These are phyloP conservation scores for Luffa aegyptiaca DNA, from an alignment of 306 rosid genomes.

Conservation along the genomic window DNA sequence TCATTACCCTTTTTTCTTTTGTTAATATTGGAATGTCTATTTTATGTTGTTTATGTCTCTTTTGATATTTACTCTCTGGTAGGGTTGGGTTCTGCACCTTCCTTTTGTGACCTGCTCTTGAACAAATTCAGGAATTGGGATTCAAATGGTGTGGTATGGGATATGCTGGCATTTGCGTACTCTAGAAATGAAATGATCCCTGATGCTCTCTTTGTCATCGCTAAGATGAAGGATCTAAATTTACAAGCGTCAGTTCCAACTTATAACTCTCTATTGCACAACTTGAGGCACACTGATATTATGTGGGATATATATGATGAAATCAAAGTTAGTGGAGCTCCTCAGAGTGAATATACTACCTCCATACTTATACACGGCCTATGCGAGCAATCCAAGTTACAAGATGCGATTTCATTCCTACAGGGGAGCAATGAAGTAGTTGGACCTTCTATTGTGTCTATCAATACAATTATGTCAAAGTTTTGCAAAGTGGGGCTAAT, in stretches of 20 bases:
- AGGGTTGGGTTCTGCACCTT: conserved; percentile 37
- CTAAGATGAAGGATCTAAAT: conserved; percentile 40
- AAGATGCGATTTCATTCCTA: conserved; percentile 33
- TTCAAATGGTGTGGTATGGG: conserved; percentile 36
- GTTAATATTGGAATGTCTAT: background rate
- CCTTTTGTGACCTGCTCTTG: conserved; percentile 32
- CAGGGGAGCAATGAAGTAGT: conserved; percentile 7
- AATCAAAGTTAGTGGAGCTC: conserved; percentile 22
- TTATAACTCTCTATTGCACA: conserved; percentile 35
- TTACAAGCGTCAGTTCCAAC: conserved; percentile 29
- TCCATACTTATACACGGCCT: conserved; percentile 39
- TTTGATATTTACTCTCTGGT: conserved; percentile 15
- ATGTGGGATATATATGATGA: conserved; percentile 40
- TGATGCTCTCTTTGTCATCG: conserved; percentile 41
- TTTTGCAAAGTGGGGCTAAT: conserved; percentile 34
- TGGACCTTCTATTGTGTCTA: conserved; percentile 30
- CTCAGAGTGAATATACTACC: conserved; percentile 27
- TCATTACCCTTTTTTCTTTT: background rate
- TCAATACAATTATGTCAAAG: conserved; percentile 38
- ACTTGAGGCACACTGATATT: conserved; percentile 28
- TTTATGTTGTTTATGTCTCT: conserved; percentile 11
- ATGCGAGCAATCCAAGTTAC: conserved; percentile 34
- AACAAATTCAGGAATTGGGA: conserved; percentile 27
- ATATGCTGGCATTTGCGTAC: conserved; percentile 34
- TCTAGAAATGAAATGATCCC: conserved; percentile 30